These are phyloP conservation scores for Amoeboaphelidium protococcarum DNA, from an alignment of 371 early-diverging fungal genomes.

Conservation along the genomic window DNA sequence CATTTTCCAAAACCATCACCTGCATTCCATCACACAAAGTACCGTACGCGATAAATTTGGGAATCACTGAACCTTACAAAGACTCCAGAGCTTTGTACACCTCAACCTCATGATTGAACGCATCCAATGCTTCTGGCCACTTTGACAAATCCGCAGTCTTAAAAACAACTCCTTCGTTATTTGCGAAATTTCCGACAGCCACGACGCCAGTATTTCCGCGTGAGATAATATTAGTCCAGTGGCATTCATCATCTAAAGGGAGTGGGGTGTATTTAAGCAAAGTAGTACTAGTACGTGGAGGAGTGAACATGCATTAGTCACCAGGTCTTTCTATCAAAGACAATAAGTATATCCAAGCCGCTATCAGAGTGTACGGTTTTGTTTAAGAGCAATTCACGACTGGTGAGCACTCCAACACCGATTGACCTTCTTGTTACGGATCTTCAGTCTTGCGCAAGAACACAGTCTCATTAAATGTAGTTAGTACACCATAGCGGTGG, in stretches of 20 bases:
- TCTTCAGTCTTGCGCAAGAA: not conserved
- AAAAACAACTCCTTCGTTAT: not conserved
- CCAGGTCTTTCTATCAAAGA: not conserved
- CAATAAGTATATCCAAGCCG: not conserved
- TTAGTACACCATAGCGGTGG: not conserved
- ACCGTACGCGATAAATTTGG: not conserved
- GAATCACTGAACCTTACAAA: not conserved
- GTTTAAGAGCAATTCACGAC: not conserved
- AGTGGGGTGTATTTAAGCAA: not conserved
- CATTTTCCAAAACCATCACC: not conserved
- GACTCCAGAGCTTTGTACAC: not conserved
- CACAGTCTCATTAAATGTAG: not conserved
- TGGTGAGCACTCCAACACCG: not conserved
- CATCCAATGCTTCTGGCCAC: not conserved
- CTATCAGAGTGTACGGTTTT: not conserved
- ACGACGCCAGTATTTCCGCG: not conserved
- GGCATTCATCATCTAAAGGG: not conserved
- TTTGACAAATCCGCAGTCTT: not conserved
- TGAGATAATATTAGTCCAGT: not conserved
- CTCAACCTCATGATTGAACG: not conserved
- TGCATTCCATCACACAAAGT: not conserved
- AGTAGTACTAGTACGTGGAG: not conserved
- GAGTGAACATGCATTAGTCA: not conserved
- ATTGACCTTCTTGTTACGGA: not conserved
- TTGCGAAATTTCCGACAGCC: not conserved